Base-by-base conservation (phyloP, 108 stramenopile genomes). In the Discostella stelligeroides region DNA sequence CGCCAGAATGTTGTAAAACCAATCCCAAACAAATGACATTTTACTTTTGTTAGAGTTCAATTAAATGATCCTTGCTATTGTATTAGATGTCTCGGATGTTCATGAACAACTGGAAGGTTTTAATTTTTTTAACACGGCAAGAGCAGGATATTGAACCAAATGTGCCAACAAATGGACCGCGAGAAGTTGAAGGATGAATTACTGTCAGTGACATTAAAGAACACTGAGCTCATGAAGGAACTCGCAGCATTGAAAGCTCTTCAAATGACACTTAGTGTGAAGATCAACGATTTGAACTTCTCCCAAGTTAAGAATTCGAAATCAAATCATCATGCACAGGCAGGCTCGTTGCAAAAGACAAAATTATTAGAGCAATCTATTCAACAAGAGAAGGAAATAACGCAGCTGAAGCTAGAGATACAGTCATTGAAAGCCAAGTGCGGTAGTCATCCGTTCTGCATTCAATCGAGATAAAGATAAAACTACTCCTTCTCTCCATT, bases 1-100 rank as follows among this genome's bases (percentile, higher is more conserved):
- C 11, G 91, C 90, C 25, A 95, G 89, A 57, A 90, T 80, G 63
- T 84, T 87, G 71, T 95, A 95, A 87, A 89, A 91, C 94, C 94
- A 95, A 66, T 95, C 91, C 73, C 78, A 83, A 45, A 83, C 60
- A 55, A 73, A 53, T 10, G 72, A 66, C 70, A 66, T 75, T 45
- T 28, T 51, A n/a, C n/a, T 14, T 17, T 28, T 58, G 37, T 3
- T 39, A 4, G 17, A n/a, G 18, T 18, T 1, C n/a, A 13, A 45
- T n/a, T 45, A 11, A 45, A 45, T 45, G 43, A 17, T 9, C n/a
- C n/a, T n/a, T n/a, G n/a, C n/a, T n/a, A n/a, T n/a, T n/a, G n/a
- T n/a, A n/a, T n/a, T n/a, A n/a, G n/a, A n/a, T n/a, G n/a, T n/a
- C n/a, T n/a, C n/a, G n/a, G 43, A 45, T 45, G 43, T 45, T n/a